phyloP scores from a whole-genome alignment of 2,329 filamentous ascomycete genomes.

The Stagonosporopsis cucurbitacearum region DNA sequence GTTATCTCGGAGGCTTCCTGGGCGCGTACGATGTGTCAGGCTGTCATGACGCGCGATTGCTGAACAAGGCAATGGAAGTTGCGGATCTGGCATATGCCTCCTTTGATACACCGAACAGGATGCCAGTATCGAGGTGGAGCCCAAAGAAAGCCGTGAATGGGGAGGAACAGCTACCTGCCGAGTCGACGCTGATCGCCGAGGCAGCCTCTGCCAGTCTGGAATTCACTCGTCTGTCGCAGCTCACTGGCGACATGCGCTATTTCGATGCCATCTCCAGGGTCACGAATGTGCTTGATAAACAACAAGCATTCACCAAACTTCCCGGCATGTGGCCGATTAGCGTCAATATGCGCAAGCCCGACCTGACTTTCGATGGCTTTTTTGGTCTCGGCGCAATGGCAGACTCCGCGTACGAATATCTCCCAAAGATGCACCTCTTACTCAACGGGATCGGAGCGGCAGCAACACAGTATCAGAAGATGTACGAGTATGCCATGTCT shows the following conservation, averaged over 20 bases:
- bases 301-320: slow-evolving; percentile 51
- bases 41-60: slow-evolving; percentile 65
- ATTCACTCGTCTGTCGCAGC: slow-evolving; percentile 54
- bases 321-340: slow-evolving; percentile 57
- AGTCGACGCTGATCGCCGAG: slow-evolving; percentile 52
- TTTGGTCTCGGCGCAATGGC: slow-evolving; percentile 45
- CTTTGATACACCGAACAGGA: slow-evolving; percentile 91
- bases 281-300: slow-evolving; percentile 48
- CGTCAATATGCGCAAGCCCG: slow-evolving; percentile 48
- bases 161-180: slow-evolving; percentile 47
- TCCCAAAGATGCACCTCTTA: slow-evolving; percentile 55
- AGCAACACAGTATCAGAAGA: slow-evolving; percentile 58
- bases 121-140: slow-evolving; percentile 67
- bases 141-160: slow-evolving; percentile 45
- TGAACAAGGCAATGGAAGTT: slow-evolving; percentile 79
- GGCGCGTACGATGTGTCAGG: slow-evolving; percentile 86
- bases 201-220: slow-evolving; percentile 55
- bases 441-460: slow-evolving; percentile 51
- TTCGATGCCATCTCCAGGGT: slow-evolving; percentile 55
- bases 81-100: slow-evolving; percentile 79
- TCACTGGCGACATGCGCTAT: slow-evolving; percentile 53
- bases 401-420: slow-evolving; percentile 48
- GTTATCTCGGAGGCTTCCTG: slow-evolving; percentile 86
- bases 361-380: slow-evolving; percentile 49
- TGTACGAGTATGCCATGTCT: slow-evolving; percentile 61